Percentiles rank a stretch among this genome's conserved stretches.
phyloP scores from a whole-genome alignment of 768 basidiomycete species.

The Leccinellum luteum region DNA sequence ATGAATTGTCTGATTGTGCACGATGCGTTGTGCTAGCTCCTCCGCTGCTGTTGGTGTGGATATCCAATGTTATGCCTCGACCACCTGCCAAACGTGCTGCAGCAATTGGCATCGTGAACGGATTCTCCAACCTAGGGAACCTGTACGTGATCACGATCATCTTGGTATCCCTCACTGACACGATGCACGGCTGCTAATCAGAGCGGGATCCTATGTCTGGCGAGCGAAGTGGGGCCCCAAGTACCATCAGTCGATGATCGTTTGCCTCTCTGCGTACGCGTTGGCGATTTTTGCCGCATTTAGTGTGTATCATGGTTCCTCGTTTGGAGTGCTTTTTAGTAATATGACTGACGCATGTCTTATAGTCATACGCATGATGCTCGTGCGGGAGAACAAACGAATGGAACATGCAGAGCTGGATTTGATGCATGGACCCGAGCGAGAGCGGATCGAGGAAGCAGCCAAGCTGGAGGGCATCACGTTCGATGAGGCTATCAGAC shows the following conservation, averaged over 20 bases:
- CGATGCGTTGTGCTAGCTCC: conserved; percentile 29
- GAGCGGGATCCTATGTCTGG: conserved; percentile 64
- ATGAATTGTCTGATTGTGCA: background rate
- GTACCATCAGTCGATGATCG: conserved; percentile 62
- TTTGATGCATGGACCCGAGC: conserved; percentile 43
- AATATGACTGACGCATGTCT: background rate
- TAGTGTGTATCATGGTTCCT: conserved; percentile 23
- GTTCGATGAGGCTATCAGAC: conserved; percentile 57
- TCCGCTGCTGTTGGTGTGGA: conserved; percentile 54
- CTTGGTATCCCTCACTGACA: background rate
- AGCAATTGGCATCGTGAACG: conserved; percentile 62
- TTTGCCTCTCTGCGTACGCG: conserved; percentile 37
- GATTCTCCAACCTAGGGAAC: conserved; percentile 54
- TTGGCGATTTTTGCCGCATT: conserved; percentile 34
- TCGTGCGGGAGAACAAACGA: conserved; percentile 50
- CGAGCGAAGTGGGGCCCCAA: conserved; percentile 55
- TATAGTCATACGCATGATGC: conserved; percentile 40
- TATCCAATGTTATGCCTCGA: conserved; percentile 56
- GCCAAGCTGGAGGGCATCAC: conserved; percentile 58
- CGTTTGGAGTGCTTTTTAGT: background rate
- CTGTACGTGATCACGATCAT: conserved; percentile 39
- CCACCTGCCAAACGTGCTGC: conserved; percentile 55
- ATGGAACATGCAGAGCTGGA: conserved; percentile 49
- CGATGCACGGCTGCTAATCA: conserved; percentile 15
- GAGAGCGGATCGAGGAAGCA: conserved; percentile 53